Conservation (phyloP, 139 green algal species). For the Chlamydomonas sphaeroides region DNA sequence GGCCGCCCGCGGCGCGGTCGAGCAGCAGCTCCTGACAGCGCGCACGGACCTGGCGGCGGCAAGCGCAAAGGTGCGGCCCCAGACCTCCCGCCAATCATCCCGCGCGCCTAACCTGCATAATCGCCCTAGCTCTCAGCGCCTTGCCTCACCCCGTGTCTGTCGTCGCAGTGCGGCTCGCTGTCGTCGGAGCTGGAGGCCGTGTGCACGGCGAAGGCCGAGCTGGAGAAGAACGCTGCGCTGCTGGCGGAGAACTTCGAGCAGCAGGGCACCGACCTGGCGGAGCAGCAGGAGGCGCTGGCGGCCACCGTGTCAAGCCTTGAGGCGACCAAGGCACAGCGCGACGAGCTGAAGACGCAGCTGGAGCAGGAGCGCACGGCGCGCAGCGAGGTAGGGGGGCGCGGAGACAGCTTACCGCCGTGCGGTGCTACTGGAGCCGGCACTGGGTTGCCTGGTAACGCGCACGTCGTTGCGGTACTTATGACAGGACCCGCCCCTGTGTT, state of each 20-base stretch:
- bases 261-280: neutral
- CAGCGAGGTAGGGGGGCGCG: no score
- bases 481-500: no score
- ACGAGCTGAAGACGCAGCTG: constrained; percentile 4
- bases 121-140: no score
- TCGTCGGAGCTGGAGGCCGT: neutral
- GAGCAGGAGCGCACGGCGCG: neutral
- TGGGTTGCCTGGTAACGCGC: no score
- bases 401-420: no score
- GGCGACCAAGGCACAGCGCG: no score
- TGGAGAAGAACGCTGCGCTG: constrained; percentile 12
- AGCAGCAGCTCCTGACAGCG: neutral
- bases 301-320: neutral
- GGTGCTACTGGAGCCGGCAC: no score
- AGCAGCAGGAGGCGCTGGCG: constrained; percentile 13
- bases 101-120: no score
- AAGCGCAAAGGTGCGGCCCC: neutral
- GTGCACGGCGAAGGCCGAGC: constrained; percentile 10
- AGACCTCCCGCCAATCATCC: no score
- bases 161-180: neutral
- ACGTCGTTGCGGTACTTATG: no score
- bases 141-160: neutral
- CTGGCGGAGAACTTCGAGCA: constrained; percentile 20
- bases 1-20: neutral
- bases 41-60: neutral